phyloP scores from a whole-genome alignment of 345 rosid genomes.

The Populus nigra region DNA sequence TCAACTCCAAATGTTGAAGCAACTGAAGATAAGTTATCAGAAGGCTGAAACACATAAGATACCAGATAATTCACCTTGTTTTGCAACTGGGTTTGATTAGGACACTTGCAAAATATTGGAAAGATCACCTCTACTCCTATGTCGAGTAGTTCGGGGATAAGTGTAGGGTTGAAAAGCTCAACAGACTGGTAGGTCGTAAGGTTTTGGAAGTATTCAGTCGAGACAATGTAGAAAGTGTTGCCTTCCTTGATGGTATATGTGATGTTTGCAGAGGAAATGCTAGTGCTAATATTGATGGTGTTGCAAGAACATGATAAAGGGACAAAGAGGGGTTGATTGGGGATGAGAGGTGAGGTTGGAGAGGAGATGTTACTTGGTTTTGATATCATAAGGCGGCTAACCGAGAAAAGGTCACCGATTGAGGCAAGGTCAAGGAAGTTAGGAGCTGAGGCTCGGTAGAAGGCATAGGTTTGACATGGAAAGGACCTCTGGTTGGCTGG shows the following conservation, averaged over 20 bases:
- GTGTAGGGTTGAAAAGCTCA: constrained; percentile 50
- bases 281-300: constrained; percentile 29
- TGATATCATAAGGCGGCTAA: constrained; percentile 58
- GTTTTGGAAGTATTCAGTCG: constrained; percentile 37
- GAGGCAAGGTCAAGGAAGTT: constrained; percentile 54
- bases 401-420: constrained; percentile 57
- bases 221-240: constrained; percentile 45
- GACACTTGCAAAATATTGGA: constrained; percentile 69
- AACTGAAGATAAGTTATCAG: constrained; percentile 48
- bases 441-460: constrained; percentile 46
- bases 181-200: constrained; percentile 68
- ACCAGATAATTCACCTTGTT: constrained; percentile 36
- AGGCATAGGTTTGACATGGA: constrained; percentile 60
- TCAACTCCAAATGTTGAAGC: constrained; percentile 51
- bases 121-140: constrained; percentile 41
- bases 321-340: constrained; percentile 50
- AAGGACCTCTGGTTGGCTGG: constrained; percentile 31
- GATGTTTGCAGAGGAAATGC: constrained; percentile 51
- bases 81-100: constrained; percentile 37
- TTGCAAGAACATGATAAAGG: constrained; percentile 64
- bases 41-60: constrained; percentile 65
- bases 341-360: constrained; percentile 42
- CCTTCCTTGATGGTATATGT: constrained; percentile 37
- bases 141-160: constrained; percentile 38
- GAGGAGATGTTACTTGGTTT: constrained; percentile 60